Evolutionary conservation across 2,329 filamentous ascomycete genomes (phyloP).

Genomic region (Fusarium burgessii): DNA sequence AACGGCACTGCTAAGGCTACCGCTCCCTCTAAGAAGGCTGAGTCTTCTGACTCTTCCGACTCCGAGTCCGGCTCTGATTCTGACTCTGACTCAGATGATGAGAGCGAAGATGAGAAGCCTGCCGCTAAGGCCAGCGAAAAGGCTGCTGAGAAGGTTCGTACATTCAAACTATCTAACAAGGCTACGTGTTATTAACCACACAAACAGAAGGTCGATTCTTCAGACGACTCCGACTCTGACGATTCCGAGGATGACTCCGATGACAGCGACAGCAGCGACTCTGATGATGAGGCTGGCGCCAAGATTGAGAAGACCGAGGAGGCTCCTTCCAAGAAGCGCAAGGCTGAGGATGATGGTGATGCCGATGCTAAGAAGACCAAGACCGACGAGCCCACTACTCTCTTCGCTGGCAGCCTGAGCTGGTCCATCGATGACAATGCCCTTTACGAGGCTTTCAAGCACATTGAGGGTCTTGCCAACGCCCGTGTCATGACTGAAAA

Average conservation of each 20-base stretch:
- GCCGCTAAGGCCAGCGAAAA: slow-evolving; percentile 48
- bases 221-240: slow-evolving; percentile 50
- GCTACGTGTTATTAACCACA: slow-evolving; percentile 27
- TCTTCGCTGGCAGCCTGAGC: slow-evolving; percentile 91
- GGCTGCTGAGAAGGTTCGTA: slow-evolving; percentile 51
- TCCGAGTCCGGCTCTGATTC: slow-evolving; percentile 55
- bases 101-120: slow-evolving; percentile 54
- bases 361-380: slow-evolving; percentile 75
- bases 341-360: slow-evolving; percentile 62
- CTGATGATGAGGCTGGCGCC: slow-evolving; percentile 51
- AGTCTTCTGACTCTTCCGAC: slow-evolving; percentile 44
- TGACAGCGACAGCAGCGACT: slow-evolving; percentile 50
- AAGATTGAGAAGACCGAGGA: slow-evolving; percentile 54
- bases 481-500: slow-evolving; percentile 88
- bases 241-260: slow-evolving; percentile 53
- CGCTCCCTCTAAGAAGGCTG: slow-evolving; percentile 41
- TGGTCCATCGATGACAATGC: slow-evolving; percentile 91
- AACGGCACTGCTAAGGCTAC: slow-evolving; percentile 43
- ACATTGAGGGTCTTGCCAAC: slow-evolving; percentile 77
- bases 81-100: slow-evolving; percentile 53
- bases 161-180: background rate
- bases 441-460: slow-evolving; percentile 84
- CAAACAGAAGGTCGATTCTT: slow-evolving; percentile 46
- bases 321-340: slow-evolving; percentile 60
- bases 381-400: slow-evolving; percentile 69